Base-by-base conservation (phyloP, 1,284 basidiomycete species). In the Xanthoconium separans region DNA sequence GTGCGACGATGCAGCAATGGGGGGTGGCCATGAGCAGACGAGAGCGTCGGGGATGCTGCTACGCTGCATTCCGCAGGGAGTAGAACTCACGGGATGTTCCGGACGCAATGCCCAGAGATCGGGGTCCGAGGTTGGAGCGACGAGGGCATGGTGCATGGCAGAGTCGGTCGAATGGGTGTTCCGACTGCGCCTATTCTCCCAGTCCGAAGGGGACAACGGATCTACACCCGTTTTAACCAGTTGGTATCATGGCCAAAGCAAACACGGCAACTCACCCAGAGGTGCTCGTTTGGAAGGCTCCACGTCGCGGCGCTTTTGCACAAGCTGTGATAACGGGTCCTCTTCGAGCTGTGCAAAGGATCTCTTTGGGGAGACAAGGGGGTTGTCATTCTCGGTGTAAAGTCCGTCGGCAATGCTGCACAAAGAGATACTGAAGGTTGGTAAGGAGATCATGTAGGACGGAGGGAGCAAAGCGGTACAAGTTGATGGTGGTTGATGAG, bases 11-110 rank as follows among this genome's bases (percentile, higher is more conserved):
- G 27, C 36, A 31, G 34, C 18, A 16, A 46, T 22, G 13, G 50
- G 50, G n/a, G 67, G 65, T 15, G 65, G 69, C 70, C 69, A 70
- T 42, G 61, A 57, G 34, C 51, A 68, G 24, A 56, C 44, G 24
- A 52, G 47, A n/a, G 46, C 20, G 45, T 49, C 47, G 27, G 50
- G 37, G 37, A 50, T 49, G 46, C 44, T 41, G 29, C 53, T 55
- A 45, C 44, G 53, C 44, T 45, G 61, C 31, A 47, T 51, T 57
- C 36, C 50, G 41, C 48, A 50, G 20, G 47, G 41, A 37, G 46
- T 50, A 44, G 50, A 45, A 52, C 43, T 53, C 45, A 44, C 56
- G 51, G 58, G 52, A 24, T 60, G 54, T 47, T 43, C 48, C 51
- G 52, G 54, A 24, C 31, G 47, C 5, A 52, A 44, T 10, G 18